Percentiles rank a stretch among this genome's conserved stretches.
Evolutionary conservation across 495 filamentous ascomycete species (phyloP).

Genomic region (Hyaloscypha finlandica): DNA sequence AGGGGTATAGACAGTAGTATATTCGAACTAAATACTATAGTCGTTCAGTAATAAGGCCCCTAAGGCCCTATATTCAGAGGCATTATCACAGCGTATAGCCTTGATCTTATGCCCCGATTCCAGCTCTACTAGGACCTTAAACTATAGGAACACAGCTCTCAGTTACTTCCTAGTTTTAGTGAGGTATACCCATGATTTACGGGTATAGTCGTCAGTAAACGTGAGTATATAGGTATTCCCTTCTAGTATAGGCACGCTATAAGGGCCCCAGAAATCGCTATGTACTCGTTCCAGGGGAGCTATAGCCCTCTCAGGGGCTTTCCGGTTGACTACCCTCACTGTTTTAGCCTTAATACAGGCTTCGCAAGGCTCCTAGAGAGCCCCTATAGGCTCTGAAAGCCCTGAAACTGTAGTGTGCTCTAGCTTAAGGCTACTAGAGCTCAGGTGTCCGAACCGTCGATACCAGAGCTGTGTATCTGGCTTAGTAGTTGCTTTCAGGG

Average conservation of each 20-base stretch:
- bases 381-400: no score
- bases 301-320: no score
- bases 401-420: no score
- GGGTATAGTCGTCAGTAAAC: slow-evolving; percentile 1
- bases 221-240: neutral
- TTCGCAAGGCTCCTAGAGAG: no score
- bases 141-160: neutral
- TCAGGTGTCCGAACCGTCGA: no score
- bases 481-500: no score
- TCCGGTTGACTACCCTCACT: no score
- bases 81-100: slow-evolving; percentile 6
- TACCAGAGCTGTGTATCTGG: no score
- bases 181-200: neutral
- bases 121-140: neutral
- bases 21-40: slow-evolving; percentile 13
- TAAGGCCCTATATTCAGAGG: slow-evolving; percentile 3
- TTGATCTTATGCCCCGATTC: slow-evolving; percentile 9
- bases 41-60: neutral
- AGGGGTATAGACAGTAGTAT: slow-evolving; percentile 6
- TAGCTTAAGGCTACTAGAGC: no score
- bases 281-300: no score
- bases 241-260: neutral
- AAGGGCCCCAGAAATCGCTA: neutral
- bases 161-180: neutral
- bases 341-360: no score